Base-by-base conservation (phyloP, 129 eudicot genomes). In the Arctium minus region DNA sequence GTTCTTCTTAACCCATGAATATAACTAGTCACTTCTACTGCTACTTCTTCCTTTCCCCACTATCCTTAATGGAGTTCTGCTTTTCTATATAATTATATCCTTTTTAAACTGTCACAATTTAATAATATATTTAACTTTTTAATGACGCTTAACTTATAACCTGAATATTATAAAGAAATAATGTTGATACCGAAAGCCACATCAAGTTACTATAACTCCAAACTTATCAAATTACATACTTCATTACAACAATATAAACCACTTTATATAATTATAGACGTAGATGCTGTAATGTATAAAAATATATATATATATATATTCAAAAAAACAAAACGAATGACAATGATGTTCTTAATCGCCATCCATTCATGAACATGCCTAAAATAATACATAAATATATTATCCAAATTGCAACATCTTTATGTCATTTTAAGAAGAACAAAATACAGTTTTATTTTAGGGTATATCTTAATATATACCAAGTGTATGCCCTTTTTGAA, bases 1-100 rank as follows among this genome's bases (percentile, higher is more conserved):
- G 69, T 82, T 75, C 85, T 82, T 82, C 67, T 64, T 74, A 74
- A 65, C 75, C 85, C 85, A 74, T 64, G 75, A 39, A 74, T 62
- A 62, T 74, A 39, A 69, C 82, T 68, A 68, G 71, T 6, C 33
- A 69, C 35, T n/a, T 80, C 79, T 15, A 76, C 79, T 75, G 33
- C 5, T 15, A 31, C 35, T 31, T 48, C 35, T 75, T 50, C n/a
- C 69, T 22, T 70, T 38, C 44, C 5, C 33, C 31, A 65, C 32
- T 65, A 65, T 56, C 5, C 56, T 56, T 17, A 56, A 17, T 17
- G 67, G 67, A 56, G 7, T 56, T 56, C 17, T 56, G 67, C 67
- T 56, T 56, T 56, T 56, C 27, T 56, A 44, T 56, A 56, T 53
- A 53, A 15, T 3, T 17, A 56, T 56, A 17, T 17, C 8, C 67